phyloP scores from a whole-genome alignment of 2,329 filamentous ascomycete genomes.

The Hypoxylon sp. region DNA sequence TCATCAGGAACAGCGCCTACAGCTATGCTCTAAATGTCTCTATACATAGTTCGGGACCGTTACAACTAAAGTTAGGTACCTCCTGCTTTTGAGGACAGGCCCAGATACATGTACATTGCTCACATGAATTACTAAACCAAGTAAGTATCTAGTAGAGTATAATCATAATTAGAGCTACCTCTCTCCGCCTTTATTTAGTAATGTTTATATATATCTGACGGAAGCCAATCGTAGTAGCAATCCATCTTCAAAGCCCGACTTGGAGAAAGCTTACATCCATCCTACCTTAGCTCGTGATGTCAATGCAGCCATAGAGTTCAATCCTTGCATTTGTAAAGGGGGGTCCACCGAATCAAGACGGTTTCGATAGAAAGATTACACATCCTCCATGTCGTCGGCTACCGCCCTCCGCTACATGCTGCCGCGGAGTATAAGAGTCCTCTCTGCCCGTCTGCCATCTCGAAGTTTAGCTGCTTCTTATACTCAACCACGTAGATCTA shows the following conservation, averaged over 20 bases:
- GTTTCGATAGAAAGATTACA: background rate
- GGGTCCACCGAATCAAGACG: slow-evolving; percentile 6
- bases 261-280: background rate
- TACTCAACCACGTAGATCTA: slow-evolving; percentile 2
- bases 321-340: slow-evolving; percentile 1
- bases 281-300: background rate
- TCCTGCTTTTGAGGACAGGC: no score
- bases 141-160: background rate
- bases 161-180: background rate
- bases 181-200: background rate
- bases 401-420: slow-evolving; percentile 28
- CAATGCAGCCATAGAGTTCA: slow-evolving; percentile 12
- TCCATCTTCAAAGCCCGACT: background rate
- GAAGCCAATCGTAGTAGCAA: slow-evolving; percentile 4
- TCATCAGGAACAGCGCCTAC: slow-evolving; percentile 1
- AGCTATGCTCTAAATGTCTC: background rate
- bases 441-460: slow-evolving; percentile 29
- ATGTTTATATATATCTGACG: background rate
- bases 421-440: slow-evolving; percentile 47
- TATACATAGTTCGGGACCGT: background rate
- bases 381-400: slow-evolving; percentile 42
- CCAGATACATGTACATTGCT: background rate
- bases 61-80: background rate
- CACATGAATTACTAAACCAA: background rate
- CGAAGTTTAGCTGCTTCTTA: slow-evolving; percentile 13